A percentile compares a stretch with the other conserved stretches of the same genome.
phyloP scores from a whole-genome alignment of 73 alveolate species.

The Paramecium tetraurelia region DNA sequence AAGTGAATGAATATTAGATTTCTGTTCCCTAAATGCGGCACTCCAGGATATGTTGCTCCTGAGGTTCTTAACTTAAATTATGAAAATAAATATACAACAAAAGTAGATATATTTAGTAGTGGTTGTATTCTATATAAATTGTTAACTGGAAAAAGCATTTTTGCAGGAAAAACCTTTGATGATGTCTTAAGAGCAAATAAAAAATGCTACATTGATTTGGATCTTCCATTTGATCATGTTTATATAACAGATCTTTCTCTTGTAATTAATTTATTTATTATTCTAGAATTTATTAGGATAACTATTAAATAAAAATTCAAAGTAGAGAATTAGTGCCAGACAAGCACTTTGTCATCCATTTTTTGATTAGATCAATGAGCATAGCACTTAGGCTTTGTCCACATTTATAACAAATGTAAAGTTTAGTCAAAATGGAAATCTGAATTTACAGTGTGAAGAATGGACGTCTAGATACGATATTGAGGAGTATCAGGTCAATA shows the following conservation, averaged over 20 bases:
- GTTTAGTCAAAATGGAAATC: not conserved
- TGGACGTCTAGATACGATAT: not conserved
- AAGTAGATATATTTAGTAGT: conserved; percentile 48
- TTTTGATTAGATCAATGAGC: not conserved
- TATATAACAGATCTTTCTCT: conserved; percentile 5
- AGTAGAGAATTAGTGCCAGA: conserved; percentile 27
- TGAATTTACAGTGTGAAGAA: not conserved
- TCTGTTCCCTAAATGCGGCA: conserved; percentile 60
- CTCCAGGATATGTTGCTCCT: conserved; percentile 76
- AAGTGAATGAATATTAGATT: not conserved
- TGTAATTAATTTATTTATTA: not conserved
- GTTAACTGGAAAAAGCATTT: conserved; percentile 58
- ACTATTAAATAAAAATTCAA: not conserved
- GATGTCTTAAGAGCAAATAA: conserved; percentile 25
- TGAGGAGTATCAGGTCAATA: not conserved
- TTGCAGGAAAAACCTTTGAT: conserved; percentile 48
- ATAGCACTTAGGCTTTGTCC: not conserved
- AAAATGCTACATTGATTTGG: not conserved
- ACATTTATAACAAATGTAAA: not conserved
- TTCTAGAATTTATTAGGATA: conserved; percentile 2
- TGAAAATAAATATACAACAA: not conserved
- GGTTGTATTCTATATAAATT: conserved; percentile 58
- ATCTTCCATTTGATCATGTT: not conserved
- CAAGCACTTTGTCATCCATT: conserved; percentile 61
- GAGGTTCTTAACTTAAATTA: conserved; percentile 63